Evolutionary conservation across 495 filamentous ascomycete species (phyloP), one percentile per base, ranked within the genome.

Genomic region (Amniculicola lignicola): DNA sequence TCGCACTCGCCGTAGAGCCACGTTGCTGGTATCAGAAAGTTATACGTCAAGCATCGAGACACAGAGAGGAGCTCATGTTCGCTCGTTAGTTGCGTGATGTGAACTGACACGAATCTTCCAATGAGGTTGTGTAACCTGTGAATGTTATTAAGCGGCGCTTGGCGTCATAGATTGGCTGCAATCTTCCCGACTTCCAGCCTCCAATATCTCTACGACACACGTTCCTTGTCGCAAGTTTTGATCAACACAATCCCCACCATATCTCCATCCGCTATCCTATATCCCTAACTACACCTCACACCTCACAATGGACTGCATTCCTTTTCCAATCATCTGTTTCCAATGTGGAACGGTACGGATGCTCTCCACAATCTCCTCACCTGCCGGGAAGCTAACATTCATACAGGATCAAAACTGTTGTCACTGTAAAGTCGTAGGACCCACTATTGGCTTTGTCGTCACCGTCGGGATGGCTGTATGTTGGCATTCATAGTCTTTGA

Each of bases 381-480:
- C 29, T n/a, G n/a, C n/a, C n/a, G n/a, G n/a, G 22, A 27, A 19
- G 19, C 25, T 22, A 22, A 25, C 5, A 19, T 21, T 46, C 21
- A 4, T 15, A 50, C n/a, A 55, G 3, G 60, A 63, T 37, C 78
- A 82, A 65, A 84, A 84, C 55, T 80, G 80, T 0, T 83, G 81
- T 50, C 79, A 75, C 45, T 82, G 79, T 67, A 83, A 83, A 56
- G 76, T 84, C 12, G 75, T 84, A 21, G 80, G 81, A 9, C 81
- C 81, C 21, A 82, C 80, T 1, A 51, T 83, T 19, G 79, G 79
- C 73, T 81, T 81, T 56, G 68, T 54, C 3, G 65, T 69, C 23
- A 74, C 76, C 0, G 61, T 83, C 37, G 70, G 79, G 28, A 71
- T 75, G 18, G 80, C 78, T 16, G 78, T 82, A 74, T 47, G 75